A percentile compares a stretch with the other conserved stretches of the same genome.
Evolutionary conservation across 2,329 filamentous ascomycete species (phyloP).

Genomic region (Alternaria angustiovoidea): DNA sequence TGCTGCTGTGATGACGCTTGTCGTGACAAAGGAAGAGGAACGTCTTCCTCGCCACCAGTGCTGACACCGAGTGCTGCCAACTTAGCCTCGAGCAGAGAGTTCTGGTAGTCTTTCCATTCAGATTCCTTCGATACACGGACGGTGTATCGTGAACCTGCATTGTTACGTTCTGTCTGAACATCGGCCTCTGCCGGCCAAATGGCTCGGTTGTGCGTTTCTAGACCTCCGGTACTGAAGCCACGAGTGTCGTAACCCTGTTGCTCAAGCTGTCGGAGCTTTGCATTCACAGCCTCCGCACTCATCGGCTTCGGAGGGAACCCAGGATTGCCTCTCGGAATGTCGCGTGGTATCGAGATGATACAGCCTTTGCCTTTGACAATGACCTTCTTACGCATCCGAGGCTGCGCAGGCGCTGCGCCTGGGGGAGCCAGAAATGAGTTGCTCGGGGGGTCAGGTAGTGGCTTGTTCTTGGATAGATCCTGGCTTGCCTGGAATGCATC

Average conservation of each 20-base stretch:
- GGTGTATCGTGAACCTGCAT: slow-evolving; percentile 57
- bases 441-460: slow-evolving; percentile 12
- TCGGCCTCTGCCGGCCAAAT: slow-evolving; percentile 73
- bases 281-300: slow-evolving; percentile 62
- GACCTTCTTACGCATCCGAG: slow-evolving; percentile 55
- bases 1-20: slow-evolving; percentile 77
- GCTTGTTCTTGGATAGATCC: slow-evolving; percentile 8
- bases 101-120: slow-evolving; percentile 80
- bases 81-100: slow-evolving; percentile 87
- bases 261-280: slow-evolving; percentile 72
- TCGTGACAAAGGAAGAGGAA: slow-evolving; percentile 70
- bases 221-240: slow-evolving; percentile 65
- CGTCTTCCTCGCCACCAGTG: slow-evolving; percentile 73
- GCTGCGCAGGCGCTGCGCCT: slow-evolving; percentile 31
- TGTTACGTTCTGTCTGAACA: slow-evolving; percentile 63
- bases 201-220: slow-evolving; percentile 66
- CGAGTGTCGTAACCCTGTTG: slow-evolving; percentile 72
- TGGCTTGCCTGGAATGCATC: slow-evolving; percentile 6
- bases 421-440: slow-evolving; percentile 27
- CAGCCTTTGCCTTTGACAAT: slow-evolving; percentile 57
- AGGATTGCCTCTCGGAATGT: slow-evolving; percentile 52
- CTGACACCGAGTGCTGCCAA: slow-evolving; percentile 89
- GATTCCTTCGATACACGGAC: slow-evolving; percentile 76
- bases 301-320: slow-evolving; percentile 55
- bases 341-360: slow-evolving; percentile 55